Conservation (phyloP, 805 yeast species). For the Metschnikowia chrysomelidarum region DNA sequence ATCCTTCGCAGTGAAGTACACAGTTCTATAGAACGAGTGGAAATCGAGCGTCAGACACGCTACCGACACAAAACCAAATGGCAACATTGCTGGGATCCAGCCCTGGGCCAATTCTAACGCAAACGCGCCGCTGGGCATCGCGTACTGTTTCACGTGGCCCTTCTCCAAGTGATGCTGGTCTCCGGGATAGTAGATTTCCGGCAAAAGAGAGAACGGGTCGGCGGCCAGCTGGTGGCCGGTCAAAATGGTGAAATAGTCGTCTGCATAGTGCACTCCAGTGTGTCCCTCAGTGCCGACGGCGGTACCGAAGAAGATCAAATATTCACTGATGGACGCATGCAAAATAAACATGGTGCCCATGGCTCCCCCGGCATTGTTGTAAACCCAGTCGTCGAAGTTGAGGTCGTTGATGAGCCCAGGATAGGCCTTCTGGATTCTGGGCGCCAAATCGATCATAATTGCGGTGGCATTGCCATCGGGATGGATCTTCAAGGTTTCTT, state of each 20-base stretch:
- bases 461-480: slow-evolving; percentile 60
- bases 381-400: slow-evolving; percentile 84
- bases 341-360: slow-evolving; percentile 95
- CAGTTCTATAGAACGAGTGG: slow-evolving; percentile 65
- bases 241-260: slow-evolving; percentile 91
- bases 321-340: slow-evolving; percentile 93
- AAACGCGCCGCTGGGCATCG: slow-evolving; percentile 77
- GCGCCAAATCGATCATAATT: slow-evolving; percentile 60
- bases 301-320: slow-evolving; percentile 88
- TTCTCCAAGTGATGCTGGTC: slow-evolving; percentile 75
- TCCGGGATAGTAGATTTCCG: slow-evolving; percentile 83
- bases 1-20: slow-evolving; percentile 70
- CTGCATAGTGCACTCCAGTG: slow-evolving; percentile 94
- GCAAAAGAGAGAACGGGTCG: slow-evolving; percentile 55
- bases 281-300: slow-evolving; percentile 97
- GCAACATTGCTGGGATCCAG: slow-evolving; percentile 97
- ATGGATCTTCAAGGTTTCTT: slow-evolving; percentile 50
- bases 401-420: slow-evolving; percentile 73
- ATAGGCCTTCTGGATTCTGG: slow-evolving; percentile 46
- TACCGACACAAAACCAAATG: slow-evolving; percentile 87
- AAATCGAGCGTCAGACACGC: slow-evolving; percentile 79
- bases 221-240: slow-evolving; percentile 79
- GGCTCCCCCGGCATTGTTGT: slow-evolving; percentile 98
- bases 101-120: slow-evolving; percentile 98
- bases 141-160: slow-evolving; percentile 79